Evolutionary conservation across 1,284 basidiomycete species (phyloP).

Genomic region (Cutaneotrichosporon daszewskae): DNA sequence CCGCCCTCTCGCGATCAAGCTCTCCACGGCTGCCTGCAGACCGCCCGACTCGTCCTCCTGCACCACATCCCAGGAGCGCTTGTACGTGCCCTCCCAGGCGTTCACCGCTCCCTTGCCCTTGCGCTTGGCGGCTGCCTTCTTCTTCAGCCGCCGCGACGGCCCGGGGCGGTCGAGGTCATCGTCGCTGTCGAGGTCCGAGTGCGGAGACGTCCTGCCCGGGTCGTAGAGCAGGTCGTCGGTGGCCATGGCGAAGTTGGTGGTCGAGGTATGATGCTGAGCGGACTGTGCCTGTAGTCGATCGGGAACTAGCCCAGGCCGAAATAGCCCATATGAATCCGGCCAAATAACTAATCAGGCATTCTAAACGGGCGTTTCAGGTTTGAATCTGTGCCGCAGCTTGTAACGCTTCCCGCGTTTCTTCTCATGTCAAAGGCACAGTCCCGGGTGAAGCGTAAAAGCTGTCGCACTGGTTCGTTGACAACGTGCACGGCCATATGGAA

Average conservation of each 20-base stretch:
- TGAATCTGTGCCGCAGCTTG: too few species aligned
- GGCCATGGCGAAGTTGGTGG: constrained; percentile 4
- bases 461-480: too few species aligned
- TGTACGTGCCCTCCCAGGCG: constrained; percentile 93
- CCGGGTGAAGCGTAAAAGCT: too few species aligned
- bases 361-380: too few species aligned
- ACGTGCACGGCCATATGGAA: too few species aligned
- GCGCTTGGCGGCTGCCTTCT: constrained; percentile 10
- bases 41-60: constrained; percentile 93
- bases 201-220: constrained; percentile 8
- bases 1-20: constrained; percentile 75
- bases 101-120: constrained; percentile 50
- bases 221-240: constrained; percentile 15
- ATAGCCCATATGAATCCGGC: too few species aligned
- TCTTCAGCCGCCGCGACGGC: constrained; percentile 8
- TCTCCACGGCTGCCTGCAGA: constrained; percentile 81
- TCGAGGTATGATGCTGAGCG: neutral
- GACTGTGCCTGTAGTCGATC: neutral
- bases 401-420: too few species aligned
- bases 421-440: too few species aligned
- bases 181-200: constrained; percentile 16
- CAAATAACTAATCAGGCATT: too few species aligned
- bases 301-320: too few species aligned
- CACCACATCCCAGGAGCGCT: constrained; percentile 92
- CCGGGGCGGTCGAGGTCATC: constrained; percentile 24